phyloP scores from a whole-genome alignment of 148 eudicot species.

The Vaccinium macrocarpon region DNA sequence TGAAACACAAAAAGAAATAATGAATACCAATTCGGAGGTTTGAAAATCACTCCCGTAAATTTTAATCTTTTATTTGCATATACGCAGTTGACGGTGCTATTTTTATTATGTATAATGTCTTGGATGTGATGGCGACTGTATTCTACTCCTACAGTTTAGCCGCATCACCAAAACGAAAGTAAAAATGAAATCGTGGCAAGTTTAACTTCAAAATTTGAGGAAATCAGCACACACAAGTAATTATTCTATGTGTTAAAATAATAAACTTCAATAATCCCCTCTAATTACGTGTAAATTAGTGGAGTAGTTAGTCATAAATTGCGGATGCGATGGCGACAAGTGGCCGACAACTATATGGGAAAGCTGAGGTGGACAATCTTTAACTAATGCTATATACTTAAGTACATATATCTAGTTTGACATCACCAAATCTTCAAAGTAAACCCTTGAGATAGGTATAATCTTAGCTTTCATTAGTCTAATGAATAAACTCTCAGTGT shows the following conservation, averaged over 20 bases:
- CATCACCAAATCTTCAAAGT: slow-evolving; percentile 15
- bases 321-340: slow-evolving; percentile 6
- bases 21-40: no score
- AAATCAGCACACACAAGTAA: background rate
- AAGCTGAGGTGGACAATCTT: slow-evolving; percentile 1
- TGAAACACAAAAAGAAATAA: no score
- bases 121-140: background rate
- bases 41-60: background rate
- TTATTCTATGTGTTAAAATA: background rate
- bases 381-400: background rate
- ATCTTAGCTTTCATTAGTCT: slow-evolving; percentile 13
- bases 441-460: slow-evolving; percentile 15
- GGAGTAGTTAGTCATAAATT: background rate
- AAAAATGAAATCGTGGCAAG: background rate
- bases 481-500: background rate
- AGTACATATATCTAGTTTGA: background rate
- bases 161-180: background rate
- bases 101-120: background rate
- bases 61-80: background rate
- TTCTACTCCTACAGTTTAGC: background rate
- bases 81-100: background rate
- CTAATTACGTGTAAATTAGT: background rate
- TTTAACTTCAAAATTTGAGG: background rate
- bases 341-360: background rate
- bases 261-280: background rate